These are phyloP conservation scores for Macrophomina tecta DNA, from an alignment of 2,329 filamentous ascomycete genomes.

Conservation along the genomic window DNA sequence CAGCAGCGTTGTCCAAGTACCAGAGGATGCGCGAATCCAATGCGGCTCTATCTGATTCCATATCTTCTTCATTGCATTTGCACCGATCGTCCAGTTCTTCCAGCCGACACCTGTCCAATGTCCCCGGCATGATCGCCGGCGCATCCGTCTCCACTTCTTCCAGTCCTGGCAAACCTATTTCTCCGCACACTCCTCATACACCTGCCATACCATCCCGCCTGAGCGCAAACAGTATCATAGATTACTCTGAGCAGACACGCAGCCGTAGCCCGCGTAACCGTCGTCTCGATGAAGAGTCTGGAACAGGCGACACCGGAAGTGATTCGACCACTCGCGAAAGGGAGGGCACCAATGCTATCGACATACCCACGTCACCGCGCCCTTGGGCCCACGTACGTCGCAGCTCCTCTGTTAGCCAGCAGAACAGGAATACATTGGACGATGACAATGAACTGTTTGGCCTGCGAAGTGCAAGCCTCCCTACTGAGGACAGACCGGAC, in stretches of 20 bases:
- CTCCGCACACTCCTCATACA: slow-evolving; percentile 88
- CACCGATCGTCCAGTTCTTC: slow-evolving; percentile 81
- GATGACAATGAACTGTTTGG: slow-evolving; percentile 67
- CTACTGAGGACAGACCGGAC: slow-evolving; percentile 67
- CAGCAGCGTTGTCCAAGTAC: slow-evolving; percentile 81
- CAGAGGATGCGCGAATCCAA: slow-evolving; percentile 90
- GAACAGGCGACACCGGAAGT: slow-evolving; percentile 30
- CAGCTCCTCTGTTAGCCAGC: slow-evolving; percentile 73
- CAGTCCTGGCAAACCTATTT: slow-evolving; percentile 86
- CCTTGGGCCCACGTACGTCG: slow-evolving; percentile 57
- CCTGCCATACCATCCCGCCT: slow-evolving; percentile 93
- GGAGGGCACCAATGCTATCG: slow-evolving; percentile 66
- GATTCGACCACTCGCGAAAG: slow-evolving; percentile 36
- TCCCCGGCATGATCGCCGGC: slow-evolving; percentile 65
- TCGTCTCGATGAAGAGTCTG: slow-evolving; percentile 30
- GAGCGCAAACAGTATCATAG: slow-evolving; percentile 85
- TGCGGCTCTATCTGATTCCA: slow-evolving; percentile 86
- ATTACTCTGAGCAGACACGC: slow-evolving; percentile 59
- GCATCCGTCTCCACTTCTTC: slow-evolving; percentile 83
- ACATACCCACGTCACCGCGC: slow-evolving; percentile 75
- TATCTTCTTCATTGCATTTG: slow-evolving; percentile 86
- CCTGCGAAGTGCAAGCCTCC: slow-evolving; percentile 71
- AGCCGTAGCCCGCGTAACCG: slow-evolving; percentile 38
- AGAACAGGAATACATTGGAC: slow-evolving; percentile 66
- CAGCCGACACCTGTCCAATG: slow-evolving; percentile 72